Evolutionary conservation across 768 basidiomycete species (phyloP), one percentile per base, ranked within the genome.

Genomic region (Mycena galericulata): DNA sequence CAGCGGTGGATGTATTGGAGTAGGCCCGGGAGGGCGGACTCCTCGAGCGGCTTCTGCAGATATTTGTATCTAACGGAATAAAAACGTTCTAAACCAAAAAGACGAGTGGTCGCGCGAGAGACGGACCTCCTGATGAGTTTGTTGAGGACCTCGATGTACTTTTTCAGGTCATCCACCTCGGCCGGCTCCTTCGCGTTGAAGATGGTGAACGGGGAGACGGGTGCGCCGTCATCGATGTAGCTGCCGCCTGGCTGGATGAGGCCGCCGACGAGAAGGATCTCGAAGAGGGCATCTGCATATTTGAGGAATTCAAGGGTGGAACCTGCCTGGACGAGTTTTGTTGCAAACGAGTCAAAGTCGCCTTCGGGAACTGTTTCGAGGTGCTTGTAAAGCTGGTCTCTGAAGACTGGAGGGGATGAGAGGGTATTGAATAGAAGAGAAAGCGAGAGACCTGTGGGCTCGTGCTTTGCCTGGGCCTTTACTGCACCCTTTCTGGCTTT

Each of bases 241-340:
- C 85, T 89, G 67, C 97, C 97, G 57, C 97, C 97, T 22, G 97
- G 98, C 81, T 98, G 97, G 74, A 99, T 90, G 70, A 99, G 92
- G 45, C 96, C 95, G 54, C 97, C 97, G 76, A 96, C 92, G 75
- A 99, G 89, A 78, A 98, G 87, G 84, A 98, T 89, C 83, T 99
- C 97, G 81, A 98, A 99, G 75, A 99, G 91, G 62, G 92, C 88
- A 75, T 98, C 96, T 81, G 95, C 94, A 91, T 99, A 98, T 84
- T 98, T 98, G 81, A 97, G 90, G 76, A 90, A 92, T 82, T 99
- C 98, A 79, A 99, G 92, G 54, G 94, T 91, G 27, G 92, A 90
- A 46, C 97, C 97, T 63, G 97, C 96, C 80, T 93, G 92, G 73
- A 96, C 88, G 75, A 99, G 89, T 82, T 95, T 95, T 75, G 89